phyloP scores from a whole-genome alignment of 106 monocot genomes.

The Amphibolis antarctica region DNA sequence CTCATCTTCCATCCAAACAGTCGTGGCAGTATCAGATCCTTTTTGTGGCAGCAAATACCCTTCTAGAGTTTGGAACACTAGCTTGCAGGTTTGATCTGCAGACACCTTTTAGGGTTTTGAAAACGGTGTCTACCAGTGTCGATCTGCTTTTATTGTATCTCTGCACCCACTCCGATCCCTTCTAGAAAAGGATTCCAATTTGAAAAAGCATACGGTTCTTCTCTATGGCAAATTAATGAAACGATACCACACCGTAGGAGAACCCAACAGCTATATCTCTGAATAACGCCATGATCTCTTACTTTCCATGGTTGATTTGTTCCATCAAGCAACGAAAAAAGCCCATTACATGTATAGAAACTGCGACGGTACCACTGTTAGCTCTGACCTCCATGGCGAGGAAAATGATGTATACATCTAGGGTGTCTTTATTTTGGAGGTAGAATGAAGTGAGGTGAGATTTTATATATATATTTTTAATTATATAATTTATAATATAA shows the following conservation, averaged over 20 bases:
- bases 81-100: neutral
- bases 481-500: too few species aligned
- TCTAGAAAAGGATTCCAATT: neutral
- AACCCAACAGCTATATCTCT: constrained; percentile 1
- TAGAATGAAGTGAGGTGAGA: too few species aligned
- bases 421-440: too few species aligned
- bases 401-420: neutral
- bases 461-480: too few species aligned
- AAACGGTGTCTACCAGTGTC: neutral
- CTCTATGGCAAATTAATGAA: neutral
- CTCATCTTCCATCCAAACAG: too few species aligned
- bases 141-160: neutral
- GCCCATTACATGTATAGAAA: neutral
- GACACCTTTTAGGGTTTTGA: neutral
- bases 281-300: neutral
- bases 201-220: neutral
- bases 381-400: neutral
- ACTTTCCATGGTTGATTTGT: neutral
- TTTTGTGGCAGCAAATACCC: neutral
- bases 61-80: neutral
- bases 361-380: neutral
- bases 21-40: neutral
- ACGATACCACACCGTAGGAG: neutral
- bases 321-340: neutral
- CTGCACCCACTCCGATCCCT: neutral